Evolutionary conservation across 2,329 filamentous ascomycete species (phyloP), one percentile per base, ranked within the genome.

Genomic region (Talaromyces sp.): DNA sequence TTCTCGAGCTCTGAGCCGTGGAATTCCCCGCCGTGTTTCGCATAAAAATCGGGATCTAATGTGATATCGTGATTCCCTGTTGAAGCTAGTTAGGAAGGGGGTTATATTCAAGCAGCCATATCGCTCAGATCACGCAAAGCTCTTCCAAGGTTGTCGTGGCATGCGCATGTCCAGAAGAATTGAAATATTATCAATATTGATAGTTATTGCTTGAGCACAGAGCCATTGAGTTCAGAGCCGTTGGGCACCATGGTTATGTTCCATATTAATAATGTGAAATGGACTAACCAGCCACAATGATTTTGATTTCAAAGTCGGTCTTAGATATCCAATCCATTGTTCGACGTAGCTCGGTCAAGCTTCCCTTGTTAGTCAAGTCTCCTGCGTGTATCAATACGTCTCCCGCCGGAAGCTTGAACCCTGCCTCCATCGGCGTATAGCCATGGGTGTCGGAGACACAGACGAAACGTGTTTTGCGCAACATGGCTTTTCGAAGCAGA

Each of bases 401-500:
- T 42, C 82, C 82, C 11, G 73, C 69, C 4, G 82, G 82, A 11
- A 84, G 70, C 54, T 77, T 80, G 60, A 75, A 79, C n/a, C 69
- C 72, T 42, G 72, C 77, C 55, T 77, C 70, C 11, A 67, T 67
- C 13, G 81, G 80, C 4, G 75, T 75, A 50, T 79, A 77, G 52
- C 77, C 79, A 63, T 85, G 81, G 16, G 82, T 85, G 65, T 85
- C 82, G 3, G 82, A 84, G 51, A 85, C 74, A 67, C 82, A 84
- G 27, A 85, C 80, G 40, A 85, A 76, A 54, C 82, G 77, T 41
- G 80, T 79, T 55, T 72, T 79, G 52, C 61, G 69, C 41, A 50
- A 60, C 65, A 70, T 70, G 22, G 32, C 49, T 39, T 24, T 37
- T 49, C 46, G 30, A 19, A 46, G 49, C 13, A 39, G 33, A 3